Conservation (phyloP, 352 stramenopile species). For the Globisporangium echinulatum region DNA sequence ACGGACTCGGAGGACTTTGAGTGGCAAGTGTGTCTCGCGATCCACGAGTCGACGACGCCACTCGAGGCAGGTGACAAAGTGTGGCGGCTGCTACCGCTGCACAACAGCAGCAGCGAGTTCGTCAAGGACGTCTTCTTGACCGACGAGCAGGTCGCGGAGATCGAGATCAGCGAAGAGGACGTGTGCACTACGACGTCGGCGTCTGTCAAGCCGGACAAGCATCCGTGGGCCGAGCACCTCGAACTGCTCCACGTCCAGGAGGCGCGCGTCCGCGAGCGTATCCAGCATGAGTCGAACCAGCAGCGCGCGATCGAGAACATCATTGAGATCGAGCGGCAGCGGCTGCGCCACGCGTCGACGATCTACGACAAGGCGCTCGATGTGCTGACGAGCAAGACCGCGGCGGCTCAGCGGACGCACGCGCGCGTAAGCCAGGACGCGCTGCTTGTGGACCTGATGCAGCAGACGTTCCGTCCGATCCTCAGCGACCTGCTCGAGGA, state of each 20-base stretch:
- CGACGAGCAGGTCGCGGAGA: slow-evolving; percentile 46
- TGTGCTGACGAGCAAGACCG: slow-evolving; percentile 37
- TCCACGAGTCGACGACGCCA: slow-evolving; percentile 14
- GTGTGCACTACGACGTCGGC: slow-evolving; percentile 27
- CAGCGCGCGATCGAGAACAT: slow-evolving; percentile 58
- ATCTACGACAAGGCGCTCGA: slow-evolving; percentile 58
- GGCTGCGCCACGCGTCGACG: slow-evolving; percentile 40
- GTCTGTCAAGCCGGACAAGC: slow-evolving; percentile 16
- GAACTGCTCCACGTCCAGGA: slow-evolving; percentile 48
- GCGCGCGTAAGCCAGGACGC: slow-evolving; percentile 52
- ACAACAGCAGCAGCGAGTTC: slow-evolving; percentile 43
- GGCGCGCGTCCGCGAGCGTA: slow-evolving; percentile 38
- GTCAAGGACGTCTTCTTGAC: slow-evolving; percentile 46
- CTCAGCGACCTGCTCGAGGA: slow-evolving; percentile 50
- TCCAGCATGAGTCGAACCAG: slow-evolving; percentile 48
- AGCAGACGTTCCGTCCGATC: slow-evolving; percentile 64
- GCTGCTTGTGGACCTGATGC: slow-evolving; percentile 58
- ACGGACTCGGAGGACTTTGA: slow-evolving; percentile 17
- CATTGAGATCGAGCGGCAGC: slow-evolving; percentile 68
- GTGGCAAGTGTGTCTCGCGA: slow-evolving; percentile 47
- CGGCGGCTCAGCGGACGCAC: slow-evolving; percentile 44
- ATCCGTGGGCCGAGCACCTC: slow-evolving; percentile 47
- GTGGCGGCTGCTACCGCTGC: slow-evolving; percentile 57
- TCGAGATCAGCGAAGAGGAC: slow-evolving; percentile 62
- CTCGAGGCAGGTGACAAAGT: slow-evolving; percentile 2